Percentiles rank a stretch among this genome's conserved stretches.
phyloP scores from a whole-genome alignment of 306 rosid genomes.

The Rosa rugosa region DNA sequence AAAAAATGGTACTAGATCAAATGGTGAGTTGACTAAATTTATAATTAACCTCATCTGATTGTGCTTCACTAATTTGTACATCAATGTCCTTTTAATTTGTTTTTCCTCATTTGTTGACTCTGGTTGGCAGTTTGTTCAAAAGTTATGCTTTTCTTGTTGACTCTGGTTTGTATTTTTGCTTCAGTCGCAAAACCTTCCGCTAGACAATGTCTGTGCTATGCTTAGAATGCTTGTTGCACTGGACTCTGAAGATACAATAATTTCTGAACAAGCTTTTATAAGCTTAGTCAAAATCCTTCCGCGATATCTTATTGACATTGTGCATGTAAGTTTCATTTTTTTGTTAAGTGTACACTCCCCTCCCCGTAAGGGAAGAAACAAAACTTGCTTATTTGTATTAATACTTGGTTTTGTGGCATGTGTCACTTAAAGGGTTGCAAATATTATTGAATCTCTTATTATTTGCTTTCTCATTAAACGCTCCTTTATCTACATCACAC shows the following conservation, averaged over 20 bases:
- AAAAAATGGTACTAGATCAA: constrained; percentile 54
- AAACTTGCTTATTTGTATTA: neutral
- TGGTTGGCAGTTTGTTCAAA: neutral
- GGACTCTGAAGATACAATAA: constrained; percentile 56
- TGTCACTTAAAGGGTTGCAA: neutral
- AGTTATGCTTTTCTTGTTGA: constrained; percentile 15
- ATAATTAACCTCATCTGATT: no score
- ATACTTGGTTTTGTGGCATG: neutral
- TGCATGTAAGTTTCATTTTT: constrained; percentile 49
- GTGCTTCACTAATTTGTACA: neutral
- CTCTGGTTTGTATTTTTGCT: constrained; percentile 20
- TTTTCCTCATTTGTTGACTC: constrained; percentile 5
- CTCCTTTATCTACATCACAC: neutral
- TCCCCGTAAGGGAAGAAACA: no score
- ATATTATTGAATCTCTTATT: neutral
- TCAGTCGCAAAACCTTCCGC: constrained; percentile 53
- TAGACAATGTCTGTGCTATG: constrained; percentile 68
- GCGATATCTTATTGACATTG: constrained; percentile 58
- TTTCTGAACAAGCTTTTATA: constrained; percentile 51
- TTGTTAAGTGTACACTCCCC: neutral
- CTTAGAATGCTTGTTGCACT: constrained; percentile 55
- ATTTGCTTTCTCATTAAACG: neutral
- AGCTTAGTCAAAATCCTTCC: constrained; percentile 50
- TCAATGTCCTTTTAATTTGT: neutral
- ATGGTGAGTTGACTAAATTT: constrained; percentile 59